Conservation (phyloP, 2,329 filamentous ascomycete species). For the Phyllosticta capitalensis region DNA sequence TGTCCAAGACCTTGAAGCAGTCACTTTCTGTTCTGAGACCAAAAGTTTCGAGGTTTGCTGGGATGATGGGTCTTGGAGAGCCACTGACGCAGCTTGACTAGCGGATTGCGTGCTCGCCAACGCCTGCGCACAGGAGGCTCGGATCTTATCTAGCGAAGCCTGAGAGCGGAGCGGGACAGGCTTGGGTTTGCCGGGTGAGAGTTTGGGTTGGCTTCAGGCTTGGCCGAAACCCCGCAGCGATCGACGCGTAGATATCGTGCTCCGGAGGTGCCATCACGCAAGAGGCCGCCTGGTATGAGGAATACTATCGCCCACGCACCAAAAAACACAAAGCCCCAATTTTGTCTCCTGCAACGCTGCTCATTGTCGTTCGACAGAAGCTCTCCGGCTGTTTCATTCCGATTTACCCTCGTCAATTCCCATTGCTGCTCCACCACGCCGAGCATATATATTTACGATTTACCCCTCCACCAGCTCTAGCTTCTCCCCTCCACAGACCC, state of each 20-base stretch:
- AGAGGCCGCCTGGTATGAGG: constrained; percentile 7
- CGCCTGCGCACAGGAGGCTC: no score
- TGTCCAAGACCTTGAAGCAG: background rate
- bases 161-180: constrained; percentile 4
- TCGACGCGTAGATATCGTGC: constrained; percentile 10
- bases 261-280: constrained; percentile 7
- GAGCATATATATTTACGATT: background rate
- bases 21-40: background rate
- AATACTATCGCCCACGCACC: background rate
- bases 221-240: constrained; percentile 7
- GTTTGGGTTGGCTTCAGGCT: background rate
- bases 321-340: constrained; percentile 1
- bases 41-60: no score
- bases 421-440: background rate
- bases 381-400: background rate
- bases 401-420: background rate
- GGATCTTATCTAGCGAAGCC: background rate
- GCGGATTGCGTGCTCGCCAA: background rate
- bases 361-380: constrained; percentile 1
- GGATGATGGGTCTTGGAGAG: background rate
- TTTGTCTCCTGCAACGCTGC: background rate
- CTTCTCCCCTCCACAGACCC: background rate
- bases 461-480: background rate
- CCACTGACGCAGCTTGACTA: background rate
- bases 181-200: background rate